These are phyloP conservation scores for Pythium graminicola DNA, from an alignment of 352 stramenopile species.

Conservation along the genomic window DNA sequence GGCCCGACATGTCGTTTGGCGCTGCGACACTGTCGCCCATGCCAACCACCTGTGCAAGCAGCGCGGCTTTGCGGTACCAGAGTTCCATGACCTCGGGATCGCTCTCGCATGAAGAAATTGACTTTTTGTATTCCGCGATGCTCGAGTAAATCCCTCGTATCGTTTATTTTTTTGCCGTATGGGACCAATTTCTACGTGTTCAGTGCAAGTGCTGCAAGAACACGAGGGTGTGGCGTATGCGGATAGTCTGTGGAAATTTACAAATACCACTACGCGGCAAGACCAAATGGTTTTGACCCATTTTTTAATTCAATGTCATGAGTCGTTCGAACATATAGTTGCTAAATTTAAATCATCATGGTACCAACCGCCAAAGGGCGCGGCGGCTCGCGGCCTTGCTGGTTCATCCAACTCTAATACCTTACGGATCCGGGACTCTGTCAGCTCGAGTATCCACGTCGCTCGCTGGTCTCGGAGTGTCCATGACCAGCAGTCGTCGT, in stretches of 20 bases:
- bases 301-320: slow-evolving; percentile 5
- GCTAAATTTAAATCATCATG: neutral
- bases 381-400: slow-evolving; percentile 1
- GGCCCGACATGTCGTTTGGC: slow-evolving; percentile 33
- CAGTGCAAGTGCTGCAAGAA: slow-evolving; percentile 52
- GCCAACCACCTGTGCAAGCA: neutral
- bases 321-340: neutral
- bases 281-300: neutral
- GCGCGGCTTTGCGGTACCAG: slow-evolving; percentile 24
- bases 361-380: slow-evolving; percentile 15
- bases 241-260: no score
- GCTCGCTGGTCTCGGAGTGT: slow-evolving; percentile 1
- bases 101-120: slow-evolving; percentile 78
- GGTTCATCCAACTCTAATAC: neutral
- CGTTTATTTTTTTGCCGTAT: neutral
- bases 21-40: neutral
- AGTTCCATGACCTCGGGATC: slow-evolving; percentile 13
- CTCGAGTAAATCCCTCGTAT: slow-evolving; percentile 36
- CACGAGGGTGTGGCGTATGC: neutral
- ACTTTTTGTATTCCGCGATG: slow-evolving; percentile 80
- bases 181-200: neutral
- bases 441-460: neutral
- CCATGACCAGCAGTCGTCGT: slow-evolving; percentile 11
- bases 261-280: neutral
- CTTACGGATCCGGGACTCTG: neutral